Conservation (phyloP, 2,329 filamentous ascomycete species). For the Ampelomyces quisqualis region DNA sequence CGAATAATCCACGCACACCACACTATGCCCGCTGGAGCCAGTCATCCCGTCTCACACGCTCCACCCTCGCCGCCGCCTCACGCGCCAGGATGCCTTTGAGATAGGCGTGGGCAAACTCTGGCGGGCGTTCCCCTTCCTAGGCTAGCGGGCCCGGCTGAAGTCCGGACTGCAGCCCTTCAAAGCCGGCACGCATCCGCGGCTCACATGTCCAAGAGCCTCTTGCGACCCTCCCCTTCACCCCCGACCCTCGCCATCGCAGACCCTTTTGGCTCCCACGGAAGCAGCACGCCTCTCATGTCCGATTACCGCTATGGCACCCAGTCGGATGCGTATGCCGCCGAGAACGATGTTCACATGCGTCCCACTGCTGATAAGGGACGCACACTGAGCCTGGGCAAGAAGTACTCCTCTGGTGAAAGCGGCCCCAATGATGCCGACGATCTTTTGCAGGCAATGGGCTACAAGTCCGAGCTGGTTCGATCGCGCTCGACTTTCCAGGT, state of each 20-base stretch:
- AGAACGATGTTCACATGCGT: conserved; percentile 30
- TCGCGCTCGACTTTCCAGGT: conserved; percentile 68
- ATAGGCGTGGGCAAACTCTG: conserved; percentile 21
- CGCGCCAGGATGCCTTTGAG: conserved; percentile 20
- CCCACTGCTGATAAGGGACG: conserved; percentile 24
- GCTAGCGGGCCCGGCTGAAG: conserved; percentile 18
- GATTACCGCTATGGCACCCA: conserved; percentile 36
- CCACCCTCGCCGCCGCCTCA: conserved; percentile 11
- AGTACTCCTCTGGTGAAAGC: conserved; percentile 27
- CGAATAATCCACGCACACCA: conserved; percentile 8
- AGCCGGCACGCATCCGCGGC: conserved; percentile 24
- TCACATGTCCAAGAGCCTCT: conserved; percentile 17
- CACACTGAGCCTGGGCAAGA: conserved; percentile 27
- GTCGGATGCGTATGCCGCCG: conserved; percentile 38
- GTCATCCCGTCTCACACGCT: too few species aligned
- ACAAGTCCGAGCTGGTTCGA: conserved; percentile 64
- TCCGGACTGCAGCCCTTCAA: conserved; percentile 18
- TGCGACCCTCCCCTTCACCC: conserved; percentile 14
- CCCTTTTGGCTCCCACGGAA: conserved; percentile 13
- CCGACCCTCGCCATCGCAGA: conserved; percentile 2
- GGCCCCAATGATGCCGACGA: conserved; percentile 56
- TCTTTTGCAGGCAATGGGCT: conserved; percentile 64
- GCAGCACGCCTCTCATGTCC: conserved; percentile 19
- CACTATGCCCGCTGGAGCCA: conserved; percentile 13
- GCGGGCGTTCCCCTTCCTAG: conserved; percentile 17